Base-by-base conservation (phyloP, 2,329 filamentous ascomycete species). In the Microcera coccophila region DNA sequence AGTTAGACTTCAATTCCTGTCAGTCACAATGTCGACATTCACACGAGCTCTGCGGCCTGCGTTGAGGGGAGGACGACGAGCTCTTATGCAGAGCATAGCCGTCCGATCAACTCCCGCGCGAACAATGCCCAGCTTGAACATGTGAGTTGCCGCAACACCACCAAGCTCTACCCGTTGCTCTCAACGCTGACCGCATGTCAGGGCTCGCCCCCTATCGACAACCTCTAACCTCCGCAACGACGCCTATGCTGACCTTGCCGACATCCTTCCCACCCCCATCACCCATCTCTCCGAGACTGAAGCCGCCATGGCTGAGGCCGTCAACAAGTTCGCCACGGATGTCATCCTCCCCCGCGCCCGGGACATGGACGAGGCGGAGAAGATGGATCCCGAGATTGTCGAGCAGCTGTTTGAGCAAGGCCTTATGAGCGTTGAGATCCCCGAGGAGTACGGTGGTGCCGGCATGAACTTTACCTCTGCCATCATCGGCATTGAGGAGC, bases 381-480 rank as follows among this genome's bases (percentile, higher is more conserved):
- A 78, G 44, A 97, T 98, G 93, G 93, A 97, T 65, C 83, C 88
- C 0, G 65, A 77, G 2, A 69, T 98, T 7, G 85, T 98, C 5
- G 90, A 95, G 72, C 87, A 93, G 69, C 79, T 95, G 39, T 98
- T 98, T 60, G 93, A 98, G 73, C 90, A 97, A 65, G 93, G 93
- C 1, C 74, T 98, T 38, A 98, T 98, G 93, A 86, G 90, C 49
- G 79, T 98, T 52, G 93, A 98, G 72, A 95, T 98, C 44, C 91
- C 93, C 14, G 93, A 98, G 68, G 90, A 96, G 68, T 98, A 85
- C 63, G 93, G 93, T 47, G 93, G 93, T 48, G 88, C 91, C 0
- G 93, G 90, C 56, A 97, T 98, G 93, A 96, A 96, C 78, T 98
- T 98, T 71, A 97, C 93, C 1, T 75, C 90, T 1, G 91, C 90